Conservation (phyloP, 176 grass and related monocot species). For the Sorghum bicolor region DNA sequence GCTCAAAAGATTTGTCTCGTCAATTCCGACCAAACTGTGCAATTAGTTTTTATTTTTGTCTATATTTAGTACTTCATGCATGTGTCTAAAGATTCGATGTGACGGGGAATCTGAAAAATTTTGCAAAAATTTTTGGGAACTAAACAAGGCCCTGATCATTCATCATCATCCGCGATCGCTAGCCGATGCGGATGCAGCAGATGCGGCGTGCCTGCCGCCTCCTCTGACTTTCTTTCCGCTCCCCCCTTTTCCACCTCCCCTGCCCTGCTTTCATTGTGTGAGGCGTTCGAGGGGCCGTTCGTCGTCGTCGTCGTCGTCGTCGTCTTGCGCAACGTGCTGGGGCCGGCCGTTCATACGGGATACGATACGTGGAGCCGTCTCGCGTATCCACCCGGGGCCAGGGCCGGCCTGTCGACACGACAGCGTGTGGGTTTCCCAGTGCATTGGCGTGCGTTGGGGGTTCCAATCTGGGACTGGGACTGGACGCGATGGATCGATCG, state of each 20-base stretch:
- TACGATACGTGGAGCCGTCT: not conserved
- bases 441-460: no score
- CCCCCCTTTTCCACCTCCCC: no score
- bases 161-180: no score
- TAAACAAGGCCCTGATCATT: no score
- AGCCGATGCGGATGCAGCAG: slow-evolving; percentile 8
- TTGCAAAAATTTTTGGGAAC: no score
- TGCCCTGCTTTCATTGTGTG: not conserved
- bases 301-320: not conserved
- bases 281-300: not conserved
- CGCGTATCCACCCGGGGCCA: not conserved
- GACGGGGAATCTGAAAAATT: no score
- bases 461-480: no score
- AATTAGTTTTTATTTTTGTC: no score
- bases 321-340: not conserved
- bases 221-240: slow-evolving; percentile 29
- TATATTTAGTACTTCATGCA: no score
- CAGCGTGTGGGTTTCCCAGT: not conserved
- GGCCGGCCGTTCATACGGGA: not conserved
- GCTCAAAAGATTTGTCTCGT: no score
- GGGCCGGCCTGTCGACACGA: not conserved
- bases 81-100: no score
- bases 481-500: not conserved
- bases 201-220: not conserved
- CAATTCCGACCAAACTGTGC: no score